Conservation (phyloP, 208 protist genomes). For the Kentomonas sorsogonicus region DNA sequence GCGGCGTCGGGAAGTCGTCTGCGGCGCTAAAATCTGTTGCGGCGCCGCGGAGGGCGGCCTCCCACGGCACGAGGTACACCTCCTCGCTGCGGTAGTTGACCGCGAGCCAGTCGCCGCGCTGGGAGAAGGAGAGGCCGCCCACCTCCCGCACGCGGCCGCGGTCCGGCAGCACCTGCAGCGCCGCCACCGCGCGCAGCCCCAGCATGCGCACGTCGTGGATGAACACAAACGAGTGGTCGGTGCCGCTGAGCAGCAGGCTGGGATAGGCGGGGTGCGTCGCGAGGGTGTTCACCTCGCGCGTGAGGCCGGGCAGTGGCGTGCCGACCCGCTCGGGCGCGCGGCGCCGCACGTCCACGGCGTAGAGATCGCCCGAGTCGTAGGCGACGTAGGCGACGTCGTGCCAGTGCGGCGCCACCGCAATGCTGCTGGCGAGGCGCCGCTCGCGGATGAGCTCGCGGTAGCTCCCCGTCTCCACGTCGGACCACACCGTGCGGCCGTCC, state of each 20-base stretch:
- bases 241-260: constrained; percentile 29
- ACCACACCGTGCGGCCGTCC: constrained; percentile 31
- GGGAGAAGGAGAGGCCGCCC: constrained; percentile 39
- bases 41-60: constrained; percentile 9
- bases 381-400: constrained; percentile 33
- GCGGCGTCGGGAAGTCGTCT: too few species aligned
- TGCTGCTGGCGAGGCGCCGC: constrained; percentile 21
- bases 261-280: constrained; percentile 29
- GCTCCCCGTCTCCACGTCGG: constrained; percentile 22
- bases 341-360: constrained; percentile 29
- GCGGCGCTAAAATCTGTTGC: neutral
- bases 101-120: constrained; percentile 31
- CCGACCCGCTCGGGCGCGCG: neutral
- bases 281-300: constrained; percentile 21
- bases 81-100: constrained; percentile 38
- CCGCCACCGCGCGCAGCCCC: constrained; percentile 22
- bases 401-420: constrained; percentile 21
- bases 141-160: constrained; percentile 16
- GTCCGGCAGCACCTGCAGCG: constrained; percentile 14
- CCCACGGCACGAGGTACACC: constrained; percentile 35
- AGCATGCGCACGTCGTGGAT: constrained; percentile 53
- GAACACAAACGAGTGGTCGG: constrained; percentile 30
- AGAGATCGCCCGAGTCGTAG: constrained; percentile 29
- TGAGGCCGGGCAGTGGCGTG: constrained; percentile 17
- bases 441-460: constrained; percentile 12